Evolutionary conservation across 2,329 filamentous ascomycete species (phyloP).

Genomic region (Diaporthe amygdali): DNA sequence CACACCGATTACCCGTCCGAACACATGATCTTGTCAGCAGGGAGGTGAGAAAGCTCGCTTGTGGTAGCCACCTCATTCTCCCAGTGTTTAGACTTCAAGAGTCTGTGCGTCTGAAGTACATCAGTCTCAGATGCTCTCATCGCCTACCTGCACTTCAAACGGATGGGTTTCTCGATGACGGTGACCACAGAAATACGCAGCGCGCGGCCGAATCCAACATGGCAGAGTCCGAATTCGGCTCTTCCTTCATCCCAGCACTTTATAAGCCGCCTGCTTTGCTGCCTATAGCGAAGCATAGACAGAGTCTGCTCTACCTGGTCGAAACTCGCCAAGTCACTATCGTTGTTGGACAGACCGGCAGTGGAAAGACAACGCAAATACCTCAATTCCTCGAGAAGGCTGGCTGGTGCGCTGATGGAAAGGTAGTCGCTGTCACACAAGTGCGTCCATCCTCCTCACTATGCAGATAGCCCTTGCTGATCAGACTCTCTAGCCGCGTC

Average conservation of each 20-base stretch:
- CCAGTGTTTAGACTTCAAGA: not conserved
- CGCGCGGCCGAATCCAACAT: constrained; percentile 38
- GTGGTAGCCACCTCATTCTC: too few relatives aligned
- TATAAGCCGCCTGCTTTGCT: constrained; percentile 85
- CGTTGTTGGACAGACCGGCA: constrained; percentile 91
- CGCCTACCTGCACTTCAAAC: not conserved
- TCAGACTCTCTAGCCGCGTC: constrained; percentile 67
- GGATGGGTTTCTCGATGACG: not conserved
- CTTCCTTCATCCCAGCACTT: constrained; percentile 76
- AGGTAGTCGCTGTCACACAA: constrained; percentile 88
- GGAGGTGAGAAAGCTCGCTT: too few relatives aligned
- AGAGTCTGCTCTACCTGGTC: constrained; percentile 82
- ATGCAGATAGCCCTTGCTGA: not conserved
- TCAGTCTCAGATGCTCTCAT: not conserved
- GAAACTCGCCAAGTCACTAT: constrained; percentile 87
- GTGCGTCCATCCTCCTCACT: constrained; percentile 56
- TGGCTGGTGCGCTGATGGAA: constrained; percentile 87
- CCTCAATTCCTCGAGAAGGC: constrained; percentile 88
- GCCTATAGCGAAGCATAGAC: constrained; percentile 83
- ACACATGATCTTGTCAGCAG: too few relatives aligned
- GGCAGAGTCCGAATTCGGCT: constrained; percentile 62
- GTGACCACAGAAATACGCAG: not conserved
- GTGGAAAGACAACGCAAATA: constrained; percentile 94
- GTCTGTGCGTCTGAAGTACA: not conserved
- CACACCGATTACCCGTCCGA: too few relatives aligned